A percentile compares a stretch with the other conserved stretches of the same genome.
These are phyloP conservation scores for Amanita rimosa DNA, from an alignment of 768 basidiomycete species.

Conservation along the genomic window DNA sequence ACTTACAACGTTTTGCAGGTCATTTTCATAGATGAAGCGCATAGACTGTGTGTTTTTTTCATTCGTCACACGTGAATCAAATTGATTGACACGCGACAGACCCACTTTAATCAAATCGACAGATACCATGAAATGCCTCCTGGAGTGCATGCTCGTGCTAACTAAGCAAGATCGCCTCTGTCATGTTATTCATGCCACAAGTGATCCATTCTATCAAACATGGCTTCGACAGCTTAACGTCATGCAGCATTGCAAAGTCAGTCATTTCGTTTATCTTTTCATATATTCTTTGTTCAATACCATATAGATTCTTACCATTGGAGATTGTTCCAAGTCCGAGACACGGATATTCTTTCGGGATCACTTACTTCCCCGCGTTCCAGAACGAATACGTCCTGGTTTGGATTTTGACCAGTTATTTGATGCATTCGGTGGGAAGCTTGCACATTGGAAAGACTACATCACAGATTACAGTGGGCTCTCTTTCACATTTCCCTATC, in stretches of 20 bases:
- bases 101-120: slow-evolving; percentile 66
- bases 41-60: slow-evolving; percentile 50
- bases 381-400: slow-evolving; percentile 39
- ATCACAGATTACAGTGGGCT: slow-evolving; percentile 58
- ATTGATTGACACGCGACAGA: slow-evolving; percentile 21
- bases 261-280: slow-evolving; percentile 2
- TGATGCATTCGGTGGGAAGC: slow-evolving; percentile 74
- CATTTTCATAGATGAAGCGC: slow-evolving; percentile 80
- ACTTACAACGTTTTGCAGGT: slow-evolving; percentile 18
- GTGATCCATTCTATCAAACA: slow-evolving; percentile 78
- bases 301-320: slow-evolving; percentile 60
- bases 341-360: slow-evolving; percentile 57
- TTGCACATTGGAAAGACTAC: slow-evolving; percentile 78
- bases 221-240: slow-evolving; percentile 74
- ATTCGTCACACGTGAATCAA: background rate
- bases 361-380: slow-evolving; percentile 55
- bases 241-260: slow-evolving; percentile 74
- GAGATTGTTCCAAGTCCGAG: slow-evolving; percentile 68
- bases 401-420: slow-evolving; percentile 66
- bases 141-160: slow-evolving; percentile 79
- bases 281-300: background rate
- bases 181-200: slow-evolving; percentile 74
- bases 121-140: slow-evolving; percentile 74
- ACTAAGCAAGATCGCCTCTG: slow-evolving; percentile 83
- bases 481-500: background rate